Percentiles rank a stretch among this genome's conserved stretches.
Evolutionary conservation across 352 stramenopile genomes (phyloP).

Genomic region (Blastocystis sp.): DNA sequence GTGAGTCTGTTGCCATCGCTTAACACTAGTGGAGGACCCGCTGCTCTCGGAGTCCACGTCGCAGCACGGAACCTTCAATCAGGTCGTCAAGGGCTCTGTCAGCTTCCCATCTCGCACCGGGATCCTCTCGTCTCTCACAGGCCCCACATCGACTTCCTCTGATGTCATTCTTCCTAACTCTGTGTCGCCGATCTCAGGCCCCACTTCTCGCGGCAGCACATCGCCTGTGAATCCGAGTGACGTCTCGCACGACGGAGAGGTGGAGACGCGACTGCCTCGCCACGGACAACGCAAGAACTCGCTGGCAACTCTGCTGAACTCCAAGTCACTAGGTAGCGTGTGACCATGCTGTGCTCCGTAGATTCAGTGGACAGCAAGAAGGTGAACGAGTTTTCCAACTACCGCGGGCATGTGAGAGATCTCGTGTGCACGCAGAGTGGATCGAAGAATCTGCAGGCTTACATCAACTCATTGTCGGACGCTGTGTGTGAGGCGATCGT

Average conservation of each 20-base stretch:
- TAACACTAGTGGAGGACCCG: not conserved
- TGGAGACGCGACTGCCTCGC: not conserved
- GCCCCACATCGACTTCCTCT: not conserved
- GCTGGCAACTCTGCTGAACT: not conserved
- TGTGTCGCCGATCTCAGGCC: not conserved
- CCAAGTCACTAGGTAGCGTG: not conserved
- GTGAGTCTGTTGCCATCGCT: not conserved
- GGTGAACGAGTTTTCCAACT: not conserved
- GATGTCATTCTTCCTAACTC: not conserved
- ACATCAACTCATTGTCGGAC: not conserved
- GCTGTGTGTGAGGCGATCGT: not conserved
- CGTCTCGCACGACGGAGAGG: not conserved
- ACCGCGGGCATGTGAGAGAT: not conserved
- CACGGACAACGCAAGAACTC: not conserved
- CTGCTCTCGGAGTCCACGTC: not conserved
- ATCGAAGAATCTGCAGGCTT: not conserved
- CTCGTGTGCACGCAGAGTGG: conserved; percentile 23
- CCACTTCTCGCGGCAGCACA: not conserved
- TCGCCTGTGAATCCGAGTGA: not conserved
- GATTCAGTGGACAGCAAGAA: not conserved
- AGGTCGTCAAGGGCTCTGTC: not conserved
- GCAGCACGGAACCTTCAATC: not conserved
- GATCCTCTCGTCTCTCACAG: not conserved
- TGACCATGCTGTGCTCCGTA: not conserved
- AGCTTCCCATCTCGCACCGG: not conserved